phyloP scores from a whole-genome alignment of 1,139 yeast species.

The Suhomyces guaymorum region DNA sequence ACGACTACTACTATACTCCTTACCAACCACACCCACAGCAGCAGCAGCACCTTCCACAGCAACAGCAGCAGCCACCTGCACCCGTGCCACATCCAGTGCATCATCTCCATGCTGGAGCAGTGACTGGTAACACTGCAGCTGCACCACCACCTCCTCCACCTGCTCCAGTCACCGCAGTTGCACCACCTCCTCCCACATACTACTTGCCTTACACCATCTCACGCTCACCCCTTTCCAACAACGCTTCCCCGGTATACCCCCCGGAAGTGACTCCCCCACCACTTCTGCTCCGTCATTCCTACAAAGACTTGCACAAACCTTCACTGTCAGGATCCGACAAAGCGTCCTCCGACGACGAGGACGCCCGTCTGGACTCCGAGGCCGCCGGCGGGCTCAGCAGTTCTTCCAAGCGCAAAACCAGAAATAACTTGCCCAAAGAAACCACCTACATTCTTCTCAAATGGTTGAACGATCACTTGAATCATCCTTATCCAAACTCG shows the following conservation, averaged over 20 bases:
- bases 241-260: constrained; percentile 17
- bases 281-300: constrained; percentile 9
- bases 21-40: no score
- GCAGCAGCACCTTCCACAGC: no score
- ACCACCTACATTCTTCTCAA: constrained; percentile 78
- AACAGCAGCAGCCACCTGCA: no score
- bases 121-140: no score
- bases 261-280: constrained; percentile 18
- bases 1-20: constrained; percentile 15
- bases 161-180: constrained; percentile 2
- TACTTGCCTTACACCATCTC: no score
- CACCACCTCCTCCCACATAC: constrained; percentile 6
- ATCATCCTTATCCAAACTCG: constrained; percentile 93
- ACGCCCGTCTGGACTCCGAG: no score
- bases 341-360: constrained; percentile 12
- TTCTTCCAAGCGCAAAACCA: constrained; percentile 47
- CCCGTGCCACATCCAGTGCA: no score
- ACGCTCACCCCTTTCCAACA: constrained; percentile 17
- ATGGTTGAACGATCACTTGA: constrained; percentile 84
- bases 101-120: no score
- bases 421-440: constrained; percentile 84
- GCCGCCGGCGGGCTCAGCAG: no score
- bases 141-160: no score
- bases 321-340: constrained; percentile 6
- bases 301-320: constrained; percentile 5